Evolutionary conservation across 164 flowering plant genomes (phyloP).

Genomic region (Hamamelis virginiana): DNA sequence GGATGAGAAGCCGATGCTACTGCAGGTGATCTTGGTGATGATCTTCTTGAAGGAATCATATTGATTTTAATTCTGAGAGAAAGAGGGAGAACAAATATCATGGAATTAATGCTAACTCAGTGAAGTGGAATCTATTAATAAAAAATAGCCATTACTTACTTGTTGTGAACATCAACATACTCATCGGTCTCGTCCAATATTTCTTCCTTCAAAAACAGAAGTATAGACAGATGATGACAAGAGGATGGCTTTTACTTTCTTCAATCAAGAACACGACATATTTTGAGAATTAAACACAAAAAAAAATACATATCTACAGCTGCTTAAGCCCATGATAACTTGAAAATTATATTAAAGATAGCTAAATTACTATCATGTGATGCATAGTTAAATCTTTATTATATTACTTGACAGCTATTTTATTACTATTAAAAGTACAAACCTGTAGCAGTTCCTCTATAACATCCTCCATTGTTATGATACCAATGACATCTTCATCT

Average conservation of each 20-base stretch:
- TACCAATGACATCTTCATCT: conserved; percentile 60
- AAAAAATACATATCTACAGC: too few species aligned
- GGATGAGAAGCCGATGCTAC: conserved; percentile 19
- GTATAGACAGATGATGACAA: too few species aligned
- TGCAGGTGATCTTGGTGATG: conserved; percentile 35
- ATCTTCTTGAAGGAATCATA: conserved; percentile 19
- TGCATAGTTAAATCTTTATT: too few species aligned
- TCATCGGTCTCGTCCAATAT: conserved; percentile 75
- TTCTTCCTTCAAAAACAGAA: conserved; percentile 45
- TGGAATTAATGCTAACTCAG: not conserved
- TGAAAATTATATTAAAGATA: too few species aligned
- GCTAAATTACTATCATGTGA: too few species aligned
- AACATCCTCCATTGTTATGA: conserved; percentile 76
- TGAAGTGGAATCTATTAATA: not conserved
- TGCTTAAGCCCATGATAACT: too few species aligned
- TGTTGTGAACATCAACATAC: conserved; percentile 56
- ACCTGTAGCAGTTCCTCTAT: conserved; percentile 66
- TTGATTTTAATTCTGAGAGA: conserved; percentile 36
- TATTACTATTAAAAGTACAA: not conserved
- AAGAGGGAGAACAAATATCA: not conserved
- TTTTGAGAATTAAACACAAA: too few species aligned
- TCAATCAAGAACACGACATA: too few species aligned
- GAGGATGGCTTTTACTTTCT: too few species aligned
- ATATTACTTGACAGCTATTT: too few species aligned
- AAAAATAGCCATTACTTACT: conserved; percentile 26